Conservation (phyloP, 1,284 basidiomycete species). For the Marasmius fiardii region DNA sequence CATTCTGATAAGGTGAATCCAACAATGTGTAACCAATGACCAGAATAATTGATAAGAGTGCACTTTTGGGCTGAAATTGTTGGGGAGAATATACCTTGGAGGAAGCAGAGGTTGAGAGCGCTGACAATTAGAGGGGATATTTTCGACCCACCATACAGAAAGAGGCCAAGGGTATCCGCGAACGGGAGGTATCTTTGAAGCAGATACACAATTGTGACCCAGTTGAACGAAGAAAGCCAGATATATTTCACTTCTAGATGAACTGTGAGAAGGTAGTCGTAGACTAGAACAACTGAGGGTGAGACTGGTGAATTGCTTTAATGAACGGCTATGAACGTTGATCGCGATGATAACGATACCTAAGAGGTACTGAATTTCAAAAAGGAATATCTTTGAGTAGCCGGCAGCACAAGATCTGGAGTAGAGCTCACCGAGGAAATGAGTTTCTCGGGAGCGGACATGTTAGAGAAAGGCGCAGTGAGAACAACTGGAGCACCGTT, state of each 20-base stretch:
- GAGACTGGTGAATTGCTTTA: constrained; percentile 3
- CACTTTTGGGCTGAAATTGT: background rate
- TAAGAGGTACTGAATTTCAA: too few relatives aligned
- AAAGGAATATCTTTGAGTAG: too few relatives aligned
- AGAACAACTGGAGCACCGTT: too few relatives aligned
- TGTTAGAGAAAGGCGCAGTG: too few relatives aligned
- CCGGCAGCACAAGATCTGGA: too few relatives aligned
- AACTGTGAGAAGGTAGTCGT: constrained; percentile 9
- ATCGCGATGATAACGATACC: too few relatives aligned
- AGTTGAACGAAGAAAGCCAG: background rate
- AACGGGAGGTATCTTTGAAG: constrained; percentile 8
- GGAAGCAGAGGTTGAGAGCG: background rate
- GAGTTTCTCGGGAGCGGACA: too few relatives aligned
- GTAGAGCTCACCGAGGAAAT: too few relatives aligned
- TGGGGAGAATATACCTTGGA: background rate
- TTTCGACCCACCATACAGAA: background rate
- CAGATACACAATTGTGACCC: constrained; percentile 3
- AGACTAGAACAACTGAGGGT: constrained; percentile 1
- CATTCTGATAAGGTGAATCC: background rate
- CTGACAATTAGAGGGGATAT: background rate
- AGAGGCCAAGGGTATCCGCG: background rate
- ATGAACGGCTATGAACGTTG: too few relatives aligned
- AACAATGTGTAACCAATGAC: background rate
- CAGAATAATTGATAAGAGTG: background rate
- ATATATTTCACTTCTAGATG: constrained; percentile 2